Conservation (phyloP, 2,329 filamentous ascomycete species). For the Verticillium nubilum region DNA sequence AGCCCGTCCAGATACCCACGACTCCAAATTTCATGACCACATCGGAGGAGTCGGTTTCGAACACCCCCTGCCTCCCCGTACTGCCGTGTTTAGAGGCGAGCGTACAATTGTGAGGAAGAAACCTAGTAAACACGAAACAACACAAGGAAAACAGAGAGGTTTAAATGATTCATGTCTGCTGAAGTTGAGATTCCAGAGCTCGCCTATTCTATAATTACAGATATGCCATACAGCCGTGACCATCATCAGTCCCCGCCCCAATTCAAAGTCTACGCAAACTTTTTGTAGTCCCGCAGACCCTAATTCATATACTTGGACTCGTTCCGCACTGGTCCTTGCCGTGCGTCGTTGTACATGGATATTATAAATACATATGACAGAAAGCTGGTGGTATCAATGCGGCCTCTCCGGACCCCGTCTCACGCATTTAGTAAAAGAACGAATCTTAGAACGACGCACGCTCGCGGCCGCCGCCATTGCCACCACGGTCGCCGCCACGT, state of each 20-base stretch:
- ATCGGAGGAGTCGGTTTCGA: too few species aligned
- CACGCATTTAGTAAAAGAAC: neutral
- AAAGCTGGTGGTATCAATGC: constrained; percentile 1
- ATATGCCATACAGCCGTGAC: neutral
- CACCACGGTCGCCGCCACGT: constrained; percentile 3
- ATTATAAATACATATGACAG: neutral
- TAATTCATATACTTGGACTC: neutral
- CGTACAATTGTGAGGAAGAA: too few species aligned
- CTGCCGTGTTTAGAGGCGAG: too few species aligned
- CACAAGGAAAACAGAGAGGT: too few species aligned
- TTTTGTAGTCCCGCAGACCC: neutral
- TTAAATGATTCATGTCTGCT: neutral
- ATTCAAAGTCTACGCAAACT: neutral
- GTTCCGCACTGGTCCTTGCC: neutral
- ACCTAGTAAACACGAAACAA: too few species aligned
- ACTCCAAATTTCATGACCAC: too few species aligned
- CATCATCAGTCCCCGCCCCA: neutral
- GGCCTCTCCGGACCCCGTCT: neutral
- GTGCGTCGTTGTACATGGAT: neutral
- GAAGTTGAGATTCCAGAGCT: neutral
- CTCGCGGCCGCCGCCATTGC: neutral
- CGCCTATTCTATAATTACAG: neutral
- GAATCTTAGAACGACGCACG: constrained; percentile 3
- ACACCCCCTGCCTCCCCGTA: too few species aligned
- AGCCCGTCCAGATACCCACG: neutral